Conservation (phyloP, 345 rosid genomes). For the Eucalyptus erythrocorys region DNA sequence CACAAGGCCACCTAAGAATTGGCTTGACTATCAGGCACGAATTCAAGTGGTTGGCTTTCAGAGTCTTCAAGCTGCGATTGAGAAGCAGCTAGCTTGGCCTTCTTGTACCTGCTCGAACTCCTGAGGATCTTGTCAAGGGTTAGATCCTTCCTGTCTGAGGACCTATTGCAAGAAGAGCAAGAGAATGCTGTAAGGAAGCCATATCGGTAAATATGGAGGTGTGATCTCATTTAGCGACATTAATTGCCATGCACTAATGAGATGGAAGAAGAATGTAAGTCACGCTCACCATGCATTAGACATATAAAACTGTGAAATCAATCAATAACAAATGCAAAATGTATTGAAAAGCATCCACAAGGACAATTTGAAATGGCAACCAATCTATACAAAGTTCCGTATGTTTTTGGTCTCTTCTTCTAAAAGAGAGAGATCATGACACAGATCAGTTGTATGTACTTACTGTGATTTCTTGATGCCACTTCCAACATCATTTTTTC, state of each 20-base stretch:
- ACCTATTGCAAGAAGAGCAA: slow-evolving; percentile 4
- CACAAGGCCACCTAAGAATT: background rate
- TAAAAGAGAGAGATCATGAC: background rate
- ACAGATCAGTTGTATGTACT: background rate
- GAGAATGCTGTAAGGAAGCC: background rate
- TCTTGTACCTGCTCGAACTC: slow-evolving; percentile 46
- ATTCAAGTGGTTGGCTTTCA: slow-evolving; percentile 31
- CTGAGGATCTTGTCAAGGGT: slow-evolving; percentile 25
- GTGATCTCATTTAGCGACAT: background rate
- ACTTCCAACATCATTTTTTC: background rate
- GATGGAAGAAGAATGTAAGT: background rate
- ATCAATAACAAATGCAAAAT: background rate
- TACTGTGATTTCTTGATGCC: slow-evolving; percentile 1
- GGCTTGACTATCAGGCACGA: slow-evolving; percentile 41
- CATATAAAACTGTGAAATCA: background rate
- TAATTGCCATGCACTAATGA: background rate
- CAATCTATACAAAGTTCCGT: background rate
- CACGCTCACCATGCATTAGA: background rate
- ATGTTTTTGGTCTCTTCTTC: background rate
- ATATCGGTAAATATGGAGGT: background rate
- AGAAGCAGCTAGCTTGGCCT: slow-evolving; percentile 35
- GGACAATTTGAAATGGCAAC: background rate
- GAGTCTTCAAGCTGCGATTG: slow-evolving; percentile 18
- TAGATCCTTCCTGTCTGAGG: slow-evolving; percentile 5
- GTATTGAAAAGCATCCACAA: background rate